Conservation (phyloP, 2,329 filamentous ascomycete species). For the Apiospora rasikravindrae region DNA sequence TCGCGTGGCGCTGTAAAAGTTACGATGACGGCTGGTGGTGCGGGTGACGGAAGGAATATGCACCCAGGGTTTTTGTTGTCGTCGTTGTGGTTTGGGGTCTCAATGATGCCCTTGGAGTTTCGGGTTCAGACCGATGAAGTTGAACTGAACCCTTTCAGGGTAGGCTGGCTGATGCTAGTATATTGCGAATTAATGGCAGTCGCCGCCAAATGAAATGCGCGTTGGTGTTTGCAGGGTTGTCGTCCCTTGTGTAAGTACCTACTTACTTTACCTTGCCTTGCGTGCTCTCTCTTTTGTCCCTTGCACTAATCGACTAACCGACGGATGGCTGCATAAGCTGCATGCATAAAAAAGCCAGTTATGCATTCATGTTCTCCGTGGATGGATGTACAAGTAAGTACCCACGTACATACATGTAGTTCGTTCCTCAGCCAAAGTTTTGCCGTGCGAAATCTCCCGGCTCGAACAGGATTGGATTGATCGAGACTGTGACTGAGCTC, state of each 20-base stretch:
- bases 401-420: neutral
- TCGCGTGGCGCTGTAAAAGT: neutral
- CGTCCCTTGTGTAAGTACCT: slow-evolving; percentile 3
- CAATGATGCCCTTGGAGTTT: neutral
- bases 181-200: neutral
- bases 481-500: slow-evolving; percentile 7
- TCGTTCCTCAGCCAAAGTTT: slow-evolving; percentile 32
- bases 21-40: neutral
- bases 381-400: neutral
- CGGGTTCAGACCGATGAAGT: neutral
- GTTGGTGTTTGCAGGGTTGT: slow-evolving; percentile 8
- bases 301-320: neutral
- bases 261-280: neutral
- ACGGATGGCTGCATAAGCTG: too few relatives aligned
- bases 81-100: neutral
- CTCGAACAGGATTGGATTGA: slow-evolving; percentile 17
- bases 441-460: slow-evolving; percentile 46
- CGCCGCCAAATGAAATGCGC: neutral
- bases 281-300: neutral
- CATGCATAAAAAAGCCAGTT: neutral
- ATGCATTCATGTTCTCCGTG: neutral
- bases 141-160: slow-evolving; percentile 9
- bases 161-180: neutral
- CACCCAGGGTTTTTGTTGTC: neutral
- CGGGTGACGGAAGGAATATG: neutral